These are phyloP conservation scores for Arthromyces matolae DNA, from an alignment of 768 basidiomycete genomes.

Conservation along the genomic window DNA sequence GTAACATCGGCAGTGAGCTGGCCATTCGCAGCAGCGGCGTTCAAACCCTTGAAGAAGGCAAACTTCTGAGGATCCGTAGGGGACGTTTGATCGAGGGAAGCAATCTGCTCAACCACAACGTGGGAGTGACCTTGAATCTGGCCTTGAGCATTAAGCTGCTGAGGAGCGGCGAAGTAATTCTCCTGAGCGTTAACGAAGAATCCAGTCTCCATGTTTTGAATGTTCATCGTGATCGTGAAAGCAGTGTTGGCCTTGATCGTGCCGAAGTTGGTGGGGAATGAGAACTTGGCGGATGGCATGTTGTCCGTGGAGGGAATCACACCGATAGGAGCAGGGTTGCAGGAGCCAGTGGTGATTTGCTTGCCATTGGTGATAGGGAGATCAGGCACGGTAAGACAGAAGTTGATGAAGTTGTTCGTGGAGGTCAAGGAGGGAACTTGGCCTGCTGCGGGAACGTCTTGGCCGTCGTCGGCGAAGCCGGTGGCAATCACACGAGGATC, in stretches of 20 bases:
- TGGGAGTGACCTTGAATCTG: constrained; percentile 44
- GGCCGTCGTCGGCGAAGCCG: constrained; percentile 27
- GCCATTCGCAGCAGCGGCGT: constrained; percentile 47
- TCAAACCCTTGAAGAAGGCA: constrained; percentile 63
- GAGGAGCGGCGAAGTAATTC: constrained; percentile 45
- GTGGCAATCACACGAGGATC: constrained; percentile 25
- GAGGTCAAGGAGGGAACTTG: constrained; percentile 43
- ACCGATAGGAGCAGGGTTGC: constrained; percentile 34
- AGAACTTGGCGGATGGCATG: constrained; percentile 39
- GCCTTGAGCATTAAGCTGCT: constrained; percentile 38
- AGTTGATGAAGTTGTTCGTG: constrained; percentile 51
- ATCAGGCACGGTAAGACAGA: constrained; percentile 39
- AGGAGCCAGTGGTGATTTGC: constrained; percentile 24
- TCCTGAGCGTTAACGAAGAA: constrained; percentile 41
- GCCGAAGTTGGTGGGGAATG: constrained; percentile 32
- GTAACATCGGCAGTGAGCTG: constrained; percentile 42
- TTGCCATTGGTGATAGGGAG: constrained; percentile 54
- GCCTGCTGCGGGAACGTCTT: constrained; percentile 28
- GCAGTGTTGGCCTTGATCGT: constrained; percentile 36
- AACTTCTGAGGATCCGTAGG: constrained; percentile 49
- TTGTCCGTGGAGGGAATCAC: constrained; percentile 39
- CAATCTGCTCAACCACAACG: constrained; percentile 37
- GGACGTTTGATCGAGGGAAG: constrained; percentile 30
- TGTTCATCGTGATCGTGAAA: constrained; percentile 41
- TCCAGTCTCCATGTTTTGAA: constrained; percentile 33